These are phyloP conservation scores for Massospora cicadina DNA, from an alignment of 371 early-diverging fungal genomes.

Conservation along the genomic window DNA sequence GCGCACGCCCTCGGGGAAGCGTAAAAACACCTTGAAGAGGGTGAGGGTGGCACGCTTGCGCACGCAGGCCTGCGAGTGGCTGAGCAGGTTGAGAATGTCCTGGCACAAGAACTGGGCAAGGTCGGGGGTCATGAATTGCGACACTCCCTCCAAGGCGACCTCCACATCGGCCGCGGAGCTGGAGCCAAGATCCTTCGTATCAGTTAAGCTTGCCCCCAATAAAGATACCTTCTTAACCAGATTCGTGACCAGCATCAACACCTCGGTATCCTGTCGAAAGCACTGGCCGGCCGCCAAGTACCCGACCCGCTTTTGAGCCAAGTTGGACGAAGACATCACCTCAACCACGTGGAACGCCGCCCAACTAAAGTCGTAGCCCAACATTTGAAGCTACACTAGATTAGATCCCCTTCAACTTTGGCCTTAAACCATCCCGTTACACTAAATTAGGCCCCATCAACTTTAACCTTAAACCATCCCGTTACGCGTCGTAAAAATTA, in stretches of 20 bases:
- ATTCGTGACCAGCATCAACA: constrained; percentile 89
- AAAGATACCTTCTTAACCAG: constrained; percentile 70
- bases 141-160: constrained; percentile 76
- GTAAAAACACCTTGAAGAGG: constrained; percentile 72
- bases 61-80: constrained; percentile 79
- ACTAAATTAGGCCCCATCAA: no score
- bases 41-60: constrained; percentile 79
- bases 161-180: constrained; percentile 71
- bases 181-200: constrained; percentile 47
- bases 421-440: background rate
- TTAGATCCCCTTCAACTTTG: no score
- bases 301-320: constrained; percentile 71
- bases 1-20: constrained; percentile 73
- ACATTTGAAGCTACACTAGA: constrained; percentile 77
- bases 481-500: no score
- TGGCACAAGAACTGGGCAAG: constrained; percentile 76
- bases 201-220: background rate
- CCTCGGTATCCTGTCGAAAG: constrained; percentile 85
- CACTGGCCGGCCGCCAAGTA: constrained; percentile 81
- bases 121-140: constrained; percentile 80
- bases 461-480: no score
- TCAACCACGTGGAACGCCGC: constrained; percentile 93
- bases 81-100: constrained; percentile 69
- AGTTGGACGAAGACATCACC: constrained; percentile 82
- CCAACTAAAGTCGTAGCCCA: constrained; percentile 93